Evolutionary conservation across 1,284 basidiomycete species (phyloP), one percentile per base, ranked within the genome.

Genomic region (Melanopsichium pennsylvanicum): DNA sequence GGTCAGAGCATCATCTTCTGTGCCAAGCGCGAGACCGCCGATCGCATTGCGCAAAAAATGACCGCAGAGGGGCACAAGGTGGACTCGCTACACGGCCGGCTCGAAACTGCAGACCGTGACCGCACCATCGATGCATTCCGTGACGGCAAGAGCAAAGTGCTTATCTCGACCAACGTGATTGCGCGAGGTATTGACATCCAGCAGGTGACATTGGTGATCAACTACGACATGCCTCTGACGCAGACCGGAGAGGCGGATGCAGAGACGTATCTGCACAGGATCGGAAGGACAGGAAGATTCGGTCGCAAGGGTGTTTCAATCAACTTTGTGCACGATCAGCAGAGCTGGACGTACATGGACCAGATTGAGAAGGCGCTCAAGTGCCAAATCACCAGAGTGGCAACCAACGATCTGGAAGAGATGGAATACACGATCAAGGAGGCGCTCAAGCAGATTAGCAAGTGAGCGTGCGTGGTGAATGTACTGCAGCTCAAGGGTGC

Each of bases 111-210:
- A 2, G 92, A 95, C 78, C 92, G 96, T 75, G 96, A 99, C 82
- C 79, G 86, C 32, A 90, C 95, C 68, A 95, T 98, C 77, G 94
- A 97, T 80, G 88, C 88, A 22, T 99, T 98, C 88, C 87, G 96
- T 44, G 90, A 96, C 74, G 96, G 96, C 57, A 90, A 89, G 80
- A 92, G 93, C 82, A 98, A 98, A 83, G 95, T 97, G 34, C 84
- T 99, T 68, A 98, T 99, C 81, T 97, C 96, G 47, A 99, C 96
- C 48, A 98, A 99, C 82, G 96, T 99, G 74, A 90, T 98, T 70
- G 93, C 96, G 9, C 89, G 96, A 31, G 96, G 96, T 39, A 98
- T 99, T 84, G 96, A 99, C 80, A 97, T 99, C 76, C 86, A 93
- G 69, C 95, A 97, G 84, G 96, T 99, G 70, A 98, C 97, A 84